Evolutionary conservation across 2,329 filamentous ascomycete species (phyloP).

Genomic region (Fusarium sp.): DNA sequence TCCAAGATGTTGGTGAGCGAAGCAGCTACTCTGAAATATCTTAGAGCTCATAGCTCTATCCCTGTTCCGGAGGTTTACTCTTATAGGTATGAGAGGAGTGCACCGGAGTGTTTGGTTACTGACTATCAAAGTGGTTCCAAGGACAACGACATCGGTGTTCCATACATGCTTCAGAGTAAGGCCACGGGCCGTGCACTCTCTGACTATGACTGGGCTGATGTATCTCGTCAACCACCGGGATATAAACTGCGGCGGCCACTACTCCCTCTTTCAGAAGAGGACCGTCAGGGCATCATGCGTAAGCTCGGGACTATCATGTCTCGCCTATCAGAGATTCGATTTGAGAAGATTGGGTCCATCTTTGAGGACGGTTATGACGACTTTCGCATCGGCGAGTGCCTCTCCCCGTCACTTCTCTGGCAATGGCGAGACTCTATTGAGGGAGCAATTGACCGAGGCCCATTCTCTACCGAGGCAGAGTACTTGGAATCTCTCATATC

Average conservation of each 20-base stretch:
- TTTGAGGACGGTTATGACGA: slow-evolving; percentile 28
- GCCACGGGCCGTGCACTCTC: slow-evolving; percentile 38
- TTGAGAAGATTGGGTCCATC: slow-evolving; percentile 46
- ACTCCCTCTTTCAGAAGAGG: slow-evolving; percentile 36
- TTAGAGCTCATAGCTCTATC: slow-evolving; percentile 31
- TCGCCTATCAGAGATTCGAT: slow-evolving; percentile 28
- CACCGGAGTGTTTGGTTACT: no score
- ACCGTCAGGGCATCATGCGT: slow-evolving; percentile 37
- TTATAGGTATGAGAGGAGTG: slow-evolving; percentile 30
- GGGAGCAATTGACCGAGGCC: slow-evolving; percentile 45
- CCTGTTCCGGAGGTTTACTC: slow-evolving; percentile 45
- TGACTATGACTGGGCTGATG: slow-evolving; percentile 40
- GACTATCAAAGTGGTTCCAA: slow-evolving; percentile 13
- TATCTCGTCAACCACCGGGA: no score
- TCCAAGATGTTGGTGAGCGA: slow-evolving; percentile 44
- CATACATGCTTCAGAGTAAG: slow-evolving; percentile 47
- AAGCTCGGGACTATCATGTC: slow-evolving; percentile 40
- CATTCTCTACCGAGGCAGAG: slow-evolving; percentile 41
- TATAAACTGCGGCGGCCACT: slow-evolving; percentile 4
- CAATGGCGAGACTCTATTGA: slow-evolving; percentile 36
- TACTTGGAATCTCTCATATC: slow-evolving; percentile 47
- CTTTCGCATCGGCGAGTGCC: slow-evolving; percentile 43
- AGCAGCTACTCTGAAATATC: slow-evolving; percentile 41
- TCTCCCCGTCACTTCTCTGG: slow-evolving; percentile 42
- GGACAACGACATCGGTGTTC: slow-evolving; percentile 44